Percentiles rank a stretch among this genome's conserved stretches.
phyloP scores from a whole-genome alignment of 2,329 filamentous ascomycete species.

The Cladophialophora psammophila region DNA sequence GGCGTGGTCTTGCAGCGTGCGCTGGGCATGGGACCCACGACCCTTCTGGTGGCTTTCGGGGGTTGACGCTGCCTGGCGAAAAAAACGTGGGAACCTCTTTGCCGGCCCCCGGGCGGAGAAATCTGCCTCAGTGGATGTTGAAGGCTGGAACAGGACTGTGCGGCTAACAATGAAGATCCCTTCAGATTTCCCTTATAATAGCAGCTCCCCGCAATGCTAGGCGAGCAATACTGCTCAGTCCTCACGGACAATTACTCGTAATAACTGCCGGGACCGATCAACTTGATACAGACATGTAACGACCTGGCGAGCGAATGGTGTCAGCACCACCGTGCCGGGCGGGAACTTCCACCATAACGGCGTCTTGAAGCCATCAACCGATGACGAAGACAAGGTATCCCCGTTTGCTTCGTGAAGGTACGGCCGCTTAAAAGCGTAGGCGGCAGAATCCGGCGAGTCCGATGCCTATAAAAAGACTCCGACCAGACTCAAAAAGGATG shows the following conservation, averaged over 20 bases:
- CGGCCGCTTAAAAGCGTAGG: neutral
- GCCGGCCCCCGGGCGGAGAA: neutral
- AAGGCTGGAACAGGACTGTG: slow-evolving; percentile 11
- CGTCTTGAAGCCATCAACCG: neutral
- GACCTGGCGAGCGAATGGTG: neutral
- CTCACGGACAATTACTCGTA: neutral
- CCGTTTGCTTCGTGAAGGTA: neutral
- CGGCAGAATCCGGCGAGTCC: slow-evolving; percentile 8
- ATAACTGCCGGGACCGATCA: neutral
- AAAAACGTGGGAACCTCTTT: slow-evolving; percentile 12
- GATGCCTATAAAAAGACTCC: slow-evolving; percentile 22
- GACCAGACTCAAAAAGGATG: slow-evolving; percentile 5
- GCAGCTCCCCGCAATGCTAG: slow-evolving; percentile 1
- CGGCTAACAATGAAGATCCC: neutral
- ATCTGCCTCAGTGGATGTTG: slow-evolving; percentile 17
- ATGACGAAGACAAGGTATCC: slow-evolving; percentile 6
- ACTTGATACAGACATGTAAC: slow-evolving; percentile 14
- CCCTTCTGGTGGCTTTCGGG: neutral
- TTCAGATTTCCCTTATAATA: neutral
- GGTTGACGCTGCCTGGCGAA: neutral
- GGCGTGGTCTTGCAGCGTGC: neutral
- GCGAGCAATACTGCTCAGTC: neutral
- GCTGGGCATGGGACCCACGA: neutral
- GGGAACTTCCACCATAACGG: neutral
- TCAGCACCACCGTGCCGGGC: neutral